Evolutionary conservation across 192 early-diverging fungal species (phyloP), one percentile per base, ranked within the genome.

Genomic region (Entophlyctis luteolus): DNA sequence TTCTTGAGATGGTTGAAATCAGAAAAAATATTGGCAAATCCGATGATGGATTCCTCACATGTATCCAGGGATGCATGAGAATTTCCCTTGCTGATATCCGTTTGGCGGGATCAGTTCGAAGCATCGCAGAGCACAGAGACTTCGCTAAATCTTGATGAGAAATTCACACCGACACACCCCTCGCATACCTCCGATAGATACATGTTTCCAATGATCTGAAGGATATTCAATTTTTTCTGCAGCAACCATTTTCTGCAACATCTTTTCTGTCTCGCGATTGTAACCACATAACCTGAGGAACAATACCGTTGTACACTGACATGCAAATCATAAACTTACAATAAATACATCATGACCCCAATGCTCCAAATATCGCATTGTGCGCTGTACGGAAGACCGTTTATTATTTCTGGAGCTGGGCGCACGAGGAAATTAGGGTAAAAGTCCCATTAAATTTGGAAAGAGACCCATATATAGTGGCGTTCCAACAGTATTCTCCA

Each of bases 311-410:
- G 10, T 47, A 18, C n/a, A 5, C 3, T 27, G 54, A 16, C 20
- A 31, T 18, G 37, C 2, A 18, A 28, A n/a, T 38, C 2, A 20
- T 29, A 8, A 14, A 56, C 73, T 37, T 62, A 81, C 79, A 83
- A 53, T 29, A 83, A 56, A 38, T 79, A 82, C 23, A 76, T 63
- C 76, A 83, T 79, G 10, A 83, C 73, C 1, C 81, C 81, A 10
- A 83, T 83, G 55, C 81, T 83, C 81, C 81, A 83, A 2, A 83
- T 62, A 67, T 83, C 81, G 62, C 81, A 83, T 48, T 73, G 71
- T 27, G 72, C 72, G 48, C 73, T 81, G 66, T 83, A 83, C 29
- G 77, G 77, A 29, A 83, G 57, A 47, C 77, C 76, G 18, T 80
- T 70, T 10, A 83, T 55, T 27, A 83, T 76, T 57, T 83, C 81